Evolutionary conservation across 805 yeast genomes (phyloP).

Genomic region (Groenewaldozyma salmanticensis): DNA sequence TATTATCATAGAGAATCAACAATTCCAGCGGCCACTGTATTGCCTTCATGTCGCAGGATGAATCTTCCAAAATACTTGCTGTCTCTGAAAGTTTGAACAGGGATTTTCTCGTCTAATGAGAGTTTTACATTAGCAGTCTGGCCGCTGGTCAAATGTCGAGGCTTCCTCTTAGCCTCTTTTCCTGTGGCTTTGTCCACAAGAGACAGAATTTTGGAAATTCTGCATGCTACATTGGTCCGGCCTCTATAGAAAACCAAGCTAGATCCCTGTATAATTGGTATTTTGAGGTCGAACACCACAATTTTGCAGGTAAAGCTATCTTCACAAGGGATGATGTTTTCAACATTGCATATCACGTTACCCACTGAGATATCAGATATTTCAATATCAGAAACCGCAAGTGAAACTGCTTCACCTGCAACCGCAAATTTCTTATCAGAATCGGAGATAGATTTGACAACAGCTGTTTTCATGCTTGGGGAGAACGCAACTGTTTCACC

Average conservation of each 20-base stretch:
- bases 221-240: conserved; percentile 61
- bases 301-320: conserved; percentile 47
- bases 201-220: conserved; percentile 40
- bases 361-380: conserved; percentile 47
- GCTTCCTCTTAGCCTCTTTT: conserved; percentile 28
- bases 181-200: conserved; percentile 27
- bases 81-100: conserved; percentile 40
- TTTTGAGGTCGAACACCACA: conserved; percentile 51
- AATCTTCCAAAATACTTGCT: conserved; percentile 52
- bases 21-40: conserved; percentile 58
- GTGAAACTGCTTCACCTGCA: conserved; percentile 46
- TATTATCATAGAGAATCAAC: conserved; percentile 23
- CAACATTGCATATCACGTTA: conserved; percentile 50
- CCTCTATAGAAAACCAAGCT: conserved; percentile 72
- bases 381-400: conserved; percentile 31
- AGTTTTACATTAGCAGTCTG: conserved; percentile 51
- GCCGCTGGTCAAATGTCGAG: conserved; percentile 52
- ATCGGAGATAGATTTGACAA: conserved; percentile 15
- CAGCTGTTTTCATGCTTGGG: conserved; percentile 35
- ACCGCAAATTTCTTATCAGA: conserved; percentile 29
- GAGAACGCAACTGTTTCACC: conserved; percentile 55
- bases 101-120: conserved; percentile 39
- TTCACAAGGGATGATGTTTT: conserved; percentile 37
- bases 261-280: conserved; percentile 74
- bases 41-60: conserved; percentile 60